Evolutionary conservation across 1,139 yeast species (phyloP), one percentile per base, ranked within the genome.

Genomic region (Dujonia santamariae): DNA sequence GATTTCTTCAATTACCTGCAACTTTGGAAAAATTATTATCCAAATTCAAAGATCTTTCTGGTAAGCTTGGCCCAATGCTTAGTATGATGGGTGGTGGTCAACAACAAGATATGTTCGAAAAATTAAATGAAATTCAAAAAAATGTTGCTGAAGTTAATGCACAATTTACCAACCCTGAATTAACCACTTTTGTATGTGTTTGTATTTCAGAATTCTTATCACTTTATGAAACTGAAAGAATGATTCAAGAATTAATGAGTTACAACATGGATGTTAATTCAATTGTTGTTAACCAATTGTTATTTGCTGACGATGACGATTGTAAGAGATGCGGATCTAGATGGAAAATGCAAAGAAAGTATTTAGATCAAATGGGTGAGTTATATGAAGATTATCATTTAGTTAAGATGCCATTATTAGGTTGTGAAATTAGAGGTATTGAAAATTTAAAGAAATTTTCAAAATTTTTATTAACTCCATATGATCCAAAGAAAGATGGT

Each of bases 191-290:
- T 59, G 86, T 92, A 19, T 92, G 97, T 64, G 98, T 92, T 29
- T 92, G 98, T 64, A 92, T 92, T 45, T 87, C 97, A 31, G 98
- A 92, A 63, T 92, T 92, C 61, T 72, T 92, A 54, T 90, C 97
- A 2, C 71, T 92, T 36, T 92, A 92, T 60, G 98, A 92, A 63
- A 90, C 97, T 17, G 98, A 92, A 66, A 81, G 98, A 64, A 79
- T 92, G 82, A 85, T 90, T 47, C 98, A 92, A 65, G 98, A 92
- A 58, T 76, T 92, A 56, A 84, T 88, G 66, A 81, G 94, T 35
- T 92, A 86, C 62, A 85, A 88, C 46, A 92, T 92, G 82, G 98
- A 92, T 58, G 96, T 94, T 42, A 92, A 88, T 60, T 84, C 96
- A 29, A 92, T 92, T 51, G 90, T 92, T 42, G 96, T 92, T 35